Conservation (phyloP, 306 rosid genomes). For the Pterocarpus santalinus region DNA sequence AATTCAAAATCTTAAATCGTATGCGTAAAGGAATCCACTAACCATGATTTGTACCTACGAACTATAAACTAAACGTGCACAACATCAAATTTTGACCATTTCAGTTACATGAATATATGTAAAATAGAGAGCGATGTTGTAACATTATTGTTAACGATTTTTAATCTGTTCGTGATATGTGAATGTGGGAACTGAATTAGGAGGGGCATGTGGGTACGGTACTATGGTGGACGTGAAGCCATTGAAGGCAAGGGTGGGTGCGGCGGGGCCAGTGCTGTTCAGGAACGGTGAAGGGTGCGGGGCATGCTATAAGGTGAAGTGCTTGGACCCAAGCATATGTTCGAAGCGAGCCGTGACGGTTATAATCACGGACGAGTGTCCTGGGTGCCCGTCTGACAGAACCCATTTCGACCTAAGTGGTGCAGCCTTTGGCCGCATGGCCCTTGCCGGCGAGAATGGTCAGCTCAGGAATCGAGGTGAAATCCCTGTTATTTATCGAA, state of each 20-base stretch:
- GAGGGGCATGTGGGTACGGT: conserved; percentile 97
- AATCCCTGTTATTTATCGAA: conserved; percentile 68
- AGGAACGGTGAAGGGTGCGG: conserved; percentile 93
- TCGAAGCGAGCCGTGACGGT: conserved; percentile 84
- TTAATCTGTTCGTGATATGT: not conserved
- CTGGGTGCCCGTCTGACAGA: conserved; percentile 72
- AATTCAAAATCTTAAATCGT: too few species aligned
- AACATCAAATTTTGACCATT: too few species aligned
- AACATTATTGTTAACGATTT: not conserved
- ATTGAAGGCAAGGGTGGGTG: conserved; percentile 83
- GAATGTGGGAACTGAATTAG: conserved; percentile 46
- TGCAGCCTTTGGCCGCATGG: conserved; percentile 90
- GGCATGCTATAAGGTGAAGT: conserved; percentile 87
- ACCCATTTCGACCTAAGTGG: conserved; percentile 96
- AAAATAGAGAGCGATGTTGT: too few species aligned
- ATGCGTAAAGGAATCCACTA: too few species aligned
- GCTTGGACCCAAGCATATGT: conserved; percentile 75
- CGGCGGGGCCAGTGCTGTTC: conserved; percentile 81
- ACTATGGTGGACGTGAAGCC: conserved; percentile 86
- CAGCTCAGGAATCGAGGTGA: conserved; percentile 79
- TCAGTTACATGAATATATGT: too few species aligned
- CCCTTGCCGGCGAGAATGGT: conserved; percentile 67
- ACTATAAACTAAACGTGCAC: too few species aligned
- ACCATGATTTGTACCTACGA: too few species aligned
- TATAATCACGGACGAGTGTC: conserved; percentile 88